Conservation (phyloP, 495 filamentous ascomycete genomes). For the Endocarpon pusillum region DNA sequence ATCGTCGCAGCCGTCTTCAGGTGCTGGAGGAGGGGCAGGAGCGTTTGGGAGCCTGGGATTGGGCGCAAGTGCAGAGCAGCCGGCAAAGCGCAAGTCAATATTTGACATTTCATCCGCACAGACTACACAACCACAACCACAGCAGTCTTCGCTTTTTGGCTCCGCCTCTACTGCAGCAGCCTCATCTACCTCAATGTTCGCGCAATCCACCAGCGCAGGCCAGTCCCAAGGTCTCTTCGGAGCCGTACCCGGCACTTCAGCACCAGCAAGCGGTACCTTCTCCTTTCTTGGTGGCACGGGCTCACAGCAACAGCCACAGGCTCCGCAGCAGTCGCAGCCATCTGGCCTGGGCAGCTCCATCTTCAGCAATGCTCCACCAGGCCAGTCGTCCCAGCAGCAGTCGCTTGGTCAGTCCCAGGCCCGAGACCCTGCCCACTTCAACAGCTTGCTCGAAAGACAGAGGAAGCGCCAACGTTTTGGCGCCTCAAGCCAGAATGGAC, state of each 20-base stretch:
- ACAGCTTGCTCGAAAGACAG: slow-evolving; percentile 67
- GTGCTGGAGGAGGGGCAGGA: too few species aligned
- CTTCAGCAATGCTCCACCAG: too few species aligned
- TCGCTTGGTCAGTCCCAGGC: slow-evolving; percentile 7
- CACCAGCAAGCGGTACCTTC: slow-evolving; percentile 13
- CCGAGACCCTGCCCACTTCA: slow-evolving; percentile 57
- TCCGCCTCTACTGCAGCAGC: slow-evolving; percentile 3
- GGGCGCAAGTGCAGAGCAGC: too few species aligned
- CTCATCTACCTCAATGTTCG: slow-evolving; percentile 8
- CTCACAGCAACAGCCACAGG: slow-evolving; percentile 16
- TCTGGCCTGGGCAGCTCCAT: slow-evolving; percentile 21
- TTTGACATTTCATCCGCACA: slow-evolving; percentile 7
- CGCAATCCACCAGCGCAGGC: too few species aligned
- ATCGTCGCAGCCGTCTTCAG: too few species aligned
- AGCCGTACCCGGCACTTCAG: too few species aligned
- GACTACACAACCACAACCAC: slow-evolving; percentile 1
- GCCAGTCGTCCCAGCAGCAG: slow-evolving; percentile 15
- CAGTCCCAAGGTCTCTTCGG: too few species aligned
- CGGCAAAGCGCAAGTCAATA: too few species aligned
- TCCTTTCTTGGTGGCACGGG: slow-evolving; percentile 16
- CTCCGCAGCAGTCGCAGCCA: slow-evolving; percentile 21
- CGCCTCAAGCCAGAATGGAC: slow-evolving; percentile 19
- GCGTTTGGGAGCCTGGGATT: too few species aligned
- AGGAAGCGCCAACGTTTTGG: slow-evolving; percentile 25
- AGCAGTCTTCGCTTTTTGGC: slow-evolving; percentile 7